Evolutionary conservation across 2,329 filamentous ascomycete species (phyloP), one percentile per base, ranked within the genome.

Genomic region (Orbilia quercus): DNA sequence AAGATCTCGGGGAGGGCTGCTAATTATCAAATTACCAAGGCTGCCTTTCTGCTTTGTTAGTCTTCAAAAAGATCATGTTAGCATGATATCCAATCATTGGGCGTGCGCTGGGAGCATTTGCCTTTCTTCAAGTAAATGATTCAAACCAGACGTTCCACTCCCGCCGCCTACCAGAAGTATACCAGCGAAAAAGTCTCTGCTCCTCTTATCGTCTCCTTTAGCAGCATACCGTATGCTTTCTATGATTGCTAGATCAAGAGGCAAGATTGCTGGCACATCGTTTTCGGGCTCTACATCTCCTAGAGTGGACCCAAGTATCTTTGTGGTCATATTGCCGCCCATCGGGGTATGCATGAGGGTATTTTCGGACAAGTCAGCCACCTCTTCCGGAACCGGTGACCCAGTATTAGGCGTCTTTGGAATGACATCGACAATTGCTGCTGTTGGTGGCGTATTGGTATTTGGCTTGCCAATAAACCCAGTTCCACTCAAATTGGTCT

Each of bases 141-240:
- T 89, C 78, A 99, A 90, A 4, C 91, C 87, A 0, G 90, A 88
- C 0, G 90, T 88, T 82, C 95, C 91, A 75, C 90, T 88, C 1
- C 91, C 92, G 28, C 93, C 92, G 51, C 92, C 92, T 59, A 96
- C 88, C 0, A 96, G 87, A 90, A 96, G 95, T 82, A 96, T 94
- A 50, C 90, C 90, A 38, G 91, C 91, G 31, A 96, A 85, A 78
- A 96, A 90, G 79, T 99, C 95, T 59, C 91, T 90, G 75, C 94
- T 88, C 81, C 96, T 96, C 82, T 95, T 94, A 76, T 98, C 92
- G 79, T 98, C 94, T 65, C 90, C 90, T 75, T 90, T 90, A 58
- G 92, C 90, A 6, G 92, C 95, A 80, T 96, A 90, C 51, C 90
- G 86, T 78, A 98, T 96, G 53, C 89, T 93, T 14, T 91, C 92